Evolutionary conservation across 257 asterid genomes (phyloP), one percentile per base, ranked within the genome.

Genomic region (Coffea eugenioides): DNA sequence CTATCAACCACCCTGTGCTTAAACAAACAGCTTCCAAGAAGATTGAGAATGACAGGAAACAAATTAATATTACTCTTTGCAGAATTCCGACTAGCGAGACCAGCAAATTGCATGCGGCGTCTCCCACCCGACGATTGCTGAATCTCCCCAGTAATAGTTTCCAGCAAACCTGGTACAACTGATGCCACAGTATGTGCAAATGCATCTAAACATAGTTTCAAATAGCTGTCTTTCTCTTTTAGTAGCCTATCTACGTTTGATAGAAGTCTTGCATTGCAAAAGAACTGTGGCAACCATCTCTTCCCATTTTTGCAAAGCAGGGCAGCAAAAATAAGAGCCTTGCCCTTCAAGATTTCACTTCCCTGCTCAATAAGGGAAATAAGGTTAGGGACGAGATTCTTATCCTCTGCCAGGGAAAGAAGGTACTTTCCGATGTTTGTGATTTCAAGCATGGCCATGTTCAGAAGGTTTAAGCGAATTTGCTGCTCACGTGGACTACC

Each of bases 401-500:
- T 96, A 82, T 96, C 99, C 83, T 96, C 99, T 85, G 90, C 91
- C 83, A 96, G 51, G 56, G 94, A 90, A 83, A 85, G 92, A 83
- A 92, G 89, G 85, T 83, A 83, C 80, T 97, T 97, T 74, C 96
- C 97, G 56, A 88, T 78, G 86, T 87, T 96, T 61, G 93, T 76
- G 74, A 82, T 90, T 80, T 91, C 97, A 52, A 92, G 88, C 89
- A 94, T 77, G 77, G 91, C 90, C 93, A 90, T 83, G 86, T 89
- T 92, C 73, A 96, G 89, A 84, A 96, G 86, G 87, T 94, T 96
- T 85, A 96, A 81, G 91, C 97, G 92, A 86, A 96, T 91, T 86
- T 96, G 98, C 81, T 92, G 98, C 87, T 96, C 99, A 25, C 98
- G 95, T 80, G 91, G 97, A 83, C 89, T 90, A 56, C 99, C 95